These are phyloP conservation scores for Panaeolus papilionaceus DNA, from an alignment of 768 basidiomycete species.

Conservation along the genomic window DNA sequence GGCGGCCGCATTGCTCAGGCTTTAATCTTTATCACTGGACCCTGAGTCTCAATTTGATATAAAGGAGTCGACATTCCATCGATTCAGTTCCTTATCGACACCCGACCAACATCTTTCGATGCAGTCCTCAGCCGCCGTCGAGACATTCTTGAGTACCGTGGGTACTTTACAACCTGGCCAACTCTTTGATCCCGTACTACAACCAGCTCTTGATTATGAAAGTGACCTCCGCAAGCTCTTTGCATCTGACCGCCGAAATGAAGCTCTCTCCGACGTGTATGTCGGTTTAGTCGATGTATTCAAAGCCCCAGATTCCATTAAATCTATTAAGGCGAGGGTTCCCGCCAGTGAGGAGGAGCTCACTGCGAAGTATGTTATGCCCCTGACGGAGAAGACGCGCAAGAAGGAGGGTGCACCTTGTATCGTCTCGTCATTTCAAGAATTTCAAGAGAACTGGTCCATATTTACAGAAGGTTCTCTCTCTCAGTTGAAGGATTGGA, in stretches of 20 bases:
- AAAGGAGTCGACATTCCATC: background rate
- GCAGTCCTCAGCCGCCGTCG: slow-evolving; percentile 1
- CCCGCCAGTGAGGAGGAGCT: slow-evolving; percentile 52
- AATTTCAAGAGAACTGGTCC: slow-evolving; percentile 69
- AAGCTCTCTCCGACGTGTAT: slow-evolving; percentile 50
- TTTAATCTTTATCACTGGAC: background rate
- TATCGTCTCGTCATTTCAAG: slow-evolving; percentile 56
- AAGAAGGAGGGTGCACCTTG: slow-evolving; percentile 55
- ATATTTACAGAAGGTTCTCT: slow-evolving; percentile 69
- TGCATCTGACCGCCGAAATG: slow-evolving; percentile 55
- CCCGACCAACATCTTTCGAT: background rate
- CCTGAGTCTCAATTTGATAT: background rate
- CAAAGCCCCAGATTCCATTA: slow-evolving; percentile 49
- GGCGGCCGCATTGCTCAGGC: background rate
- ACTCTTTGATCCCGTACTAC: slow-evolving; percentile 50
- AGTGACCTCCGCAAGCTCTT: slow-evolving; percentile 59
- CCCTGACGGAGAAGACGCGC: slow-evolving; percentile 48
- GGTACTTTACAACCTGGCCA: slow-evolving; percentile 29
- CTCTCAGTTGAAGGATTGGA: slow-evolving; percentile 65
- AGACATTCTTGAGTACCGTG: slow-evolving; percentile 8
- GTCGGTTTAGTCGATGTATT: slow-evolving; percentile 70
- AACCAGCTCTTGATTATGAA: slow-evolving; percentile 64
- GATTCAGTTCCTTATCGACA: background rate
- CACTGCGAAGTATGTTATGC: slow-evolving; percentile 57
- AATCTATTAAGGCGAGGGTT: slow-evolving; percentile 56